Base-by-base conservation (phyloP, 345 rosid genomes). In the Punica granatum region DNA sequence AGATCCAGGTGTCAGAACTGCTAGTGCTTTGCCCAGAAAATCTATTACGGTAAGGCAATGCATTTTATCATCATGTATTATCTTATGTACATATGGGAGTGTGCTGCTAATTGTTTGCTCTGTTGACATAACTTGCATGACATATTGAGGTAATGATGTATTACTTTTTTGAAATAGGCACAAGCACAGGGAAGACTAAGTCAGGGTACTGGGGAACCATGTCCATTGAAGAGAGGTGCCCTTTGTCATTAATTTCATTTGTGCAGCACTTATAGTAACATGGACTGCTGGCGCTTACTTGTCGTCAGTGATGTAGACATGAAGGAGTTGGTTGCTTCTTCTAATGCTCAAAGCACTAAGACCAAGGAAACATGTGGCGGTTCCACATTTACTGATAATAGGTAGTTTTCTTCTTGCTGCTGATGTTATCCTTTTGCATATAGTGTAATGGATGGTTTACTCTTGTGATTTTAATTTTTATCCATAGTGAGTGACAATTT, bases 221-320 rank as follows among this genome's bases (percentile, higher is more conserved):
- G 25, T 61, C 70, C 66, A 49, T 66, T 58, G 44, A 84, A 67
- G 75, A 84, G 73, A 82, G 90, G 96, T 87, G 74, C 74, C 28
- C 67, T 76, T 39, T 63, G 35, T 46, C 15, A 65, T 36, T 67
- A 75, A 63, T 21, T 64, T 42, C 72, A 21, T 70, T 66, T 9
- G 63, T 66, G 23, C 18, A 62, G 28, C 10, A 18, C 23, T 9
- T 14, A 53, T 48, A 33, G 43, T 28, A 23, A 26, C 43, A 36
- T 19, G 32, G 23, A 41, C 60, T 63, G 60, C 67, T 44, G 64
- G 70, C 60, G 63, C 67, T 78, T 67, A 75, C 56, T 71, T 39
- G 76, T 73, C 44, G 64, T 70, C 74, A 69, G 63, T 39, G 46
- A 23, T 71, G 64, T 32, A 69, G 82, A 70, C 67, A 61, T 60